Conservation (phyloP, 495 filamentous ascomycete genomes). For the Chaetomium cochliodes region DNA sequence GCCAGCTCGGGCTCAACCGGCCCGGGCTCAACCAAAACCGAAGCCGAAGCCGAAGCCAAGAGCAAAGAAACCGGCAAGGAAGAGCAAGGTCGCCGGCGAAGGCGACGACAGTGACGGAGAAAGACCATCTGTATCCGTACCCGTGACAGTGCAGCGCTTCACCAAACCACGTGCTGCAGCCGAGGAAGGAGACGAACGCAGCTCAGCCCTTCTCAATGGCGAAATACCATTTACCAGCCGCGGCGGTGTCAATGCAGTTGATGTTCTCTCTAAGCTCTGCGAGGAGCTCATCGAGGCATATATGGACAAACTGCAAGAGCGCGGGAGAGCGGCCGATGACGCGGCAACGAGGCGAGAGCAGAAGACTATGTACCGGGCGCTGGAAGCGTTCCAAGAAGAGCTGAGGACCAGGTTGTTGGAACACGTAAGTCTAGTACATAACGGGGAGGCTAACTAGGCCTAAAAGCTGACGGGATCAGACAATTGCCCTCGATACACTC, state of each 20-base stretch:
- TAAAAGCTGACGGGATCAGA: conserved; percentile 30
- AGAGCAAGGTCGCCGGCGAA: conserved; percentile 17
- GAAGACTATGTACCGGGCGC: conserved; percentile 59
- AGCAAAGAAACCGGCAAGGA: conserved; percentile 18
- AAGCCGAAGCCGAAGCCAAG: conserved; percentile 26
- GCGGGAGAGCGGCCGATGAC: conserved; percentile 40
- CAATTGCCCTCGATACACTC: conserved; percentile 62
- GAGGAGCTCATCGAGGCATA: conserved; percentile 61
- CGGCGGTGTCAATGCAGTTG: conserved; percentile 66
- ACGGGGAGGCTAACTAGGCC: neutral
- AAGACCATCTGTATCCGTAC: conserved; percentile 32
- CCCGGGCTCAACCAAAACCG: neutral
- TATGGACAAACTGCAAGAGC: conserved; percentile 47
- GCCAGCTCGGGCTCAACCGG: conserved; percentile 9
- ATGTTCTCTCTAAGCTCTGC: conserved; percentile 68
- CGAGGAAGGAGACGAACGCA: conserved; percentile 37
- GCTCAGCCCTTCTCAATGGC: conserved; percentile 43
- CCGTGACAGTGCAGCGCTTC: conserved; percentile 50
- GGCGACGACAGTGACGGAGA: conserved; percentile 34
- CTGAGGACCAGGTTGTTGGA: conserved; percentile 62
- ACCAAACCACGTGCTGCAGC: conserved; percentile 34
- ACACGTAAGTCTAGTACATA: conserved; percentile 42
- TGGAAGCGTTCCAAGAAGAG: conserved; percentile 69
- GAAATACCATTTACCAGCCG: conserved; percentile 55
- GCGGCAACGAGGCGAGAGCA: conserved; percentile 50